Evolutionary conservation across 768 basidiomycete species (phyloP), one percentile per base, ranked within the genome.

Genomic region (Rhodosporidiobolus odoratus): DNA sequence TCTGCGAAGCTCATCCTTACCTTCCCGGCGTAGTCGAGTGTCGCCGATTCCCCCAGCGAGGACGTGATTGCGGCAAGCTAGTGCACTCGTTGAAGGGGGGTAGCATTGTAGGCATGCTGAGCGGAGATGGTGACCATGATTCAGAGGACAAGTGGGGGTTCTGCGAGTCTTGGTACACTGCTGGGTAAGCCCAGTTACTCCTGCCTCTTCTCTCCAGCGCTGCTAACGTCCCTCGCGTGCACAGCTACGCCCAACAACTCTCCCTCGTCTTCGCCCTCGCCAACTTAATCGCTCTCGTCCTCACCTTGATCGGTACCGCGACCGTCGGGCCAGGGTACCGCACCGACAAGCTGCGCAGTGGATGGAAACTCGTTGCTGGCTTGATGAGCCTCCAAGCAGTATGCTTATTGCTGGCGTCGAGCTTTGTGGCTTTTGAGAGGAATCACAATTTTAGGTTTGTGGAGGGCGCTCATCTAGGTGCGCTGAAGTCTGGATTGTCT

Each of bases 171-270:
- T 71, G 70, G 70, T 10, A 54, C 7, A 30, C 57, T 0, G 70
- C 70, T 1, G 70, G 70, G 61, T 71, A 37, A 25, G 69, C 45
- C 16, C 30, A 6, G 19, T 43, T 34, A 2, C 23, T 35, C 5
- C n/a, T 50, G 10, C 21, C 38, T 30, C 30, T 37, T 27, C n/a
- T 17, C 66, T 17, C 34, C 8, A 13, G 9, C 48, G 23, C 12
- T 25, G 48, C 10, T 17, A 50, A 13, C 48, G 8, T 25, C 19
- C 19, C 13, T n/a, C n/a, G n/a, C n/a, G n/a, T n/a, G n/a, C n/a
- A 8, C 54, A 71, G 70, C 12, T 72, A 72, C 58, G 54, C 62
- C 6, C 66, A 67, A 15, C 71, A 72, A 43, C 62, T 72, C 32
- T 59, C 66, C 13, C 52, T 72, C 27, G 45, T 68, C 43, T 65